Evolutionary conservation across 345 rosid genomes (phyloP).

Genomic region (Eucalyptus tenuipes): DNA sequence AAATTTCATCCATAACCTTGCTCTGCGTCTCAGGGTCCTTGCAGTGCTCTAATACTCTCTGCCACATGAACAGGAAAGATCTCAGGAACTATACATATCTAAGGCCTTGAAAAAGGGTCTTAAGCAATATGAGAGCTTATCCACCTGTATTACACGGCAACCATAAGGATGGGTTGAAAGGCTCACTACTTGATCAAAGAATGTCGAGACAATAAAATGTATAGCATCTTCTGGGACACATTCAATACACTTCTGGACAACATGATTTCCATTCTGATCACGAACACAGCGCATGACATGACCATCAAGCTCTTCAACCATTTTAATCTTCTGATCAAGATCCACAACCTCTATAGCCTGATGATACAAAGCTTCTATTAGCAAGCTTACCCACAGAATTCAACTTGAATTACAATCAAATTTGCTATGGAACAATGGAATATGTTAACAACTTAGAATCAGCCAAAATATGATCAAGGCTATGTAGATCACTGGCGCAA

Average conservation of each 20-base stretch:
- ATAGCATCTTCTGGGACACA: conserved; percentile 49
- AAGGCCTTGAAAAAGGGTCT: neutral
- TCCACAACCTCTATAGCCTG: conserved; percentile 61
- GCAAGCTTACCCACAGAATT: neutral
- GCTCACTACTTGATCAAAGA: conserved; percentile 39
- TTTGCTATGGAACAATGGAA: neutral
- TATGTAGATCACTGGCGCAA: neutral
- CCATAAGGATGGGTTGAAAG: conserved; percentile 67
- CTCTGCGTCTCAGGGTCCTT: conserved; percentile 25
- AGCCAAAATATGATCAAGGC: neutral
- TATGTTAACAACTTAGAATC: neutral
- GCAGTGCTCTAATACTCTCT: conserved; percentile 60
- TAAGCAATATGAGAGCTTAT: neutral
- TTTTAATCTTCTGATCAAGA: conserved; percentile 47
- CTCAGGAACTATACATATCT: neutral
- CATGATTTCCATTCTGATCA: conserved; percentile 73
- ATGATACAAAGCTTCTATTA: neutral
- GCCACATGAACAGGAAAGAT: neutral
- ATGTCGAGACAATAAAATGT: conserved; percentile 31
- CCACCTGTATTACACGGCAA: conserved; percentile 60
- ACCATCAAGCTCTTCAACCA: conserved; percentile 57
- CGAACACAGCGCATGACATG: conserved; percentile 56
- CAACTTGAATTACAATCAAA: neutral
- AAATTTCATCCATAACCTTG: conserved; percentile 54
- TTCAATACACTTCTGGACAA: conserved; percentile 62